A percentile compares a stretch with the other conserved stretches of the same genome.
These are phyloP conservation scores for Penicillium argentinense DNA, from an alignment of 495 filamentous ascomycete species.

Conservation along the genomic window DNA sequence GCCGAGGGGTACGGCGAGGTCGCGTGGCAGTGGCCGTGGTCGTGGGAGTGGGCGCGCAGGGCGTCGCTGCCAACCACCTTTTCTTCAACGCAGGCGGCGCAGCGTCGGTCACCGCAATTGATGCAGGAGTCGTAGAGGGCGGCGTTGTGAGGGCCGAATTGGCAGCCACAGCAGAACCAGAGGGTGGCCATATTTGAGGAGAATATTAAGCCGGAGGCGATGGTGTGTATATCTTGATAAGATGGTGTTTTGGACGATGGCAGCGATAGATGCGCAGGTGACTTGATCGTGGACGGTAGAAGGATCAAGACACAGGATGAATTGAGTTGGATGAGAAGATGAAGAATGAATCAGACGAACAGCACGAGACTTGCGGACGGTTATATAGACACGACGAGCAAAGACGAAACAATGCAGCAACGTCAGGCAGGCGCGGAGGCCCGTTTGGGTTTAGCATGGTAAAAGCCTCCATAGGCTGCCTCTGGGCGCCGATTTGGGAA, in stretches of 20 bases:
- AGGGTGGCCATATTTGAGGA: constrained; percentile 20
- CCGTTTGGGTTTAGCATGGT: not conserved
- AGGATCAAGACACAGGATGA: too few relatives aligned
- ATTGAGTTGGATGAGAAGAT: constrained; percentile 9
- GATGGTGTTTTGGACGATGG: not conserved
- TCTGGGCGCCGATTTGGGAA: not conserved
- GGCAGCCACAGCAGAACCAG: constrained; percentile 38
- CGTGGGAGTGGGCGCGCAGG: not conserved
- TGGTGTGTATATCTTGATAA: not conserved
- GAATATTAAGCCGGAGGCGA: constrained; percentile 1
- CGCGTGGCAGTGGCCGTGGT: constrained; percentile 14
- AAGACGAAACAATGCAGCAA: too few relatives aligned
- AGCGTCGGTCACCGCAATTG: constrained; percentile 20
- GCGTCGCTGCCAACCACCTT: constrained; percentile 7
- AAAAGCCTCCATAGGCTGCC: not conserved
- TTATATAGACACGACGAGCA: too few relatives aligned
- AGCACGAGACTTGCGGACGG: too few relatives aligned
- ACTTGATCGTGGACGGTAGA: too few relatives aligned
- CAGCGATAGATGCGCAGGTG: too few relatives aligned
- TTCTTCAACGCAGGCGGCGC: constrained; percentile 18
- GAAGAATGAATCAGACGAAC: constrained; percentile 1
- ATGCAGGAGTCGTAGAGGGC: constrained; percentile 29
- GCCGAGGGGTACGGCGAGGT: constrained; percentile 21
- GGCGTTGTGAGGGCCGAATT: constrained; percentile 29
- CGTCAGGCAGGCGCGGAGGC: too few relatives aligned